Evolutionary conservation across 2,329 filamentous ascomycete species (phyloP).

Genomic region (Claviceps pazoutovae): DNA sequence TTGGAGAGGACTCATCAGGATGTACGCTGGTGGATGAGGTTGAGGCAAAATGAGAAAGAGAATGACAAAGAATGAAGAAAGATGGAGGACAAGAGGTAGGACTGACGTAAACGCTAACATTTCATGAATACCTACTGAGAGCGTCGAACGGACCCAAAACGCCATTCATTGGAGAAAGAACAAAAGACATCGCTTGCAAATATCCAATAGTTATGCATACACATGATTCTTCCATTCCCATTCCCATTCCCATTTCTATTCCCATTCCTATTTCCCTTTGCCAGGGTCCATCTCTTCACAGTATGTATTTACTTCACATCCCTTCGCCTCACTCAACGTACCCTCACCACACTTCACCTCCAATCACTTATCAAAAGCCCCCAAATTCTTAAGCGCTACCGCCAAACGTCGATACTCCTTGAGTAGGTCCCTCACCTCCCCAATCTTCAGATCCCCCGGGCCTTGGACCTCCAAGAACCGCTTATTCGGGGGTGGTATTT

Average conservation of each 20-base stretch:
- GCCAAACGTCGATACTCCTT: constrained; percentile 64
- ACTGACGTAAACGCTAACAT: no score
- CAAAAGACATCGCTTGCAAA: background rate
- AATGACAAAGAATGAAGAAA: background rate
- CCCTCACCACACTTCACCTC: no score
- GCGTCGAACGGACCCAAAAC: no score
- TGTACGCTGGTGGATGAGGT: no score
- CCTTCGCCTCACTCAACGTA: no score
- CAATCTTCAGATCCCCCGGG: constrained; percentile 54
- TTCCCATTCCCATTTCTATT: background rate
- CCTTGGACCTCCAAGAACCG: constrained; percentile 61
- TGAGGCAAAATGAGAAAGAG: no score
- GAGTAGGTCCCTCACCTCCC: constrained; percentile 59
- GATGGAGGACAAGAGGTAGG: no score
- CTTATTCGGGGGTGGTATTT: constrained; percentile 52
- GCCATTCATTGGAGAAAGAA: background rate
- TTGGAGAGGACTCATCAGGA: no score
- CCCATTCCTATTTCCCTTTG: background rate
- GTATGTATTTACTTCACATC: no score
- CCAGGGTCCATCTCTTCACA: no score
- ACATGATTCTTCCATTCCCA: background rate
- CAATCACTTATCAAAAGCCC: constrained; percentile 34
- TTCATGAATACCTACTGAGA: no score
- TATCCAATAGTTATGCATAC: background rate
- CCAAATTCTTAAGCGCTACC: constrained; percentile 46